Base-by-base conservation (phyloP, 78 protist genomes). In the Polysphondylium violaceum region DNA sequence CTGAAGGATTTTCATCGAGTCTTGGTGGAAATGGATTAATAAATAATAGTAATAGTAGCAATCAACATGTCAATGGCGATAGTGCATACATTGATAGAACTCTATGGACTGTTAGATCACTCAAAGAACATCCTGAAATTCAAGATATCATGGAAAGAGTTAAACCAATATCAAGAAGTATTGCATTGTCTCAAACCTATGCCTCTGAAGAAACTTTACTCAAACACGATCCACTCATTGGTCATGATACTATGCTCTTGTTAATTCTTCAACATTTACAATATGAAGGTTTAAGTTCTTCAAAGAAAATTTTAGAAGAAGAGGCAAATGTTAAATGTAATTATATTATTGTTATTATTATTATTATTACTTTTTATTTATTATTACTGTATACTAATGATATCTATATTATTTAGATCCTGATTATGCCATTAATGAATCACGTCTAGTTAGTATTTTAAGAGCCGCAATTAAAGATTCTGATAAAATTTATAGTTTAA, bases 61-160 rank as follows among this genome's bases (percentile, higher is more conserved):
- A 36, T 53, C 51, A 23, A 25, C 72, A 55, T n/a, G 74, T 55
- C n/a, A 69, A 83, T 83, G 64, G 29, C 31, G 60, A 47, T 40
- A 50, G 43, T 33, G n/a, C n/a, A n/a, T 36, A 69, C 44, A 41
- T 53, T 7, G 91, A 83, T 58, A 83, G 51, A 58, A 69, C 91
- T 69, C 53, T 83, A 6, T 83, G 91, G 91, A 83, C 91, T 14
- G 55, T 83, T 29, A 67, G 91, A 67, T 74, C 91, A 41, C 50
- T 83, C 23, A 83, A 83, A 69, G 91, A 83, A n/a, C 74, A 83
- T n/a, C 55, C 91, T 59, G 91, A 83, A 35, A 61, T 83, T 53
- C 67, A 40, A 8, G 91, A 83, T 69, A 16, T 83, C 25, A 55
- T 56, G 36, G 91, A 83, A 4, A 53, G 91, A 38, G 21, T 83